Base-by-base conservation (phyloP, 257 asterid genomes). In the Nicotiana otophora region DNA sequence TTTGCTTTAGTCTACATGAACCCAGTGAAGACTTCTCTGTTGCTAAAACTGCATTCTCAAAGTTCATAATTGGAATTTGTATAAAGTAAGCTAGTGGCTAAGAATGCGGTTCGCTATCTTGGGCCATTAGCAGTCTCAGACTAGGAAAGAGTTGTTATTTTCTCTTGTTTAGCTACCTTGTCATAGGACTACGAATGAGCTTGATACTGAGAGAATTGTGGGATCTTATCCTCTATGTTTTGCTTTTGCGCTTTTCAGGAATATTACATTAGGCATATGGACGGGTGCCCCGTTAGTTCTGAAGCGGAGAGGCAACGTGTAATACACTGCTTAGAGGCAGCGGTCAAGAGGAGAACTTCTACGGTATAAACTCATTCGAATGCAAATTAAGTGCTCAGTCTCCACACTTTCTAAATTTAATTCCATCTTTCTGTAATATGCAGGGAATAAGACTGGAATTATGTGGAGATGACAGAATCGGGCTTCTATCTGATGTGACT, bases 381-480 rank as follows among this genome's bases (percentile, higher is more conserved):
- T 72, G 61, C 61, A 72, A 72, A 39, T 46, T 20, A 46, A 72
- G 58, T 72, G n/a, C 20, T 46, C 36, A 46, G 48, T 6, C 79
- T 46, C 31, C 15, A 0, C 7, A 20, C 23, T 46, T 23, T 23
- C 9, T 72, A 14, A 46, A 46, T 19, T 46, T 46, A 20, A 10
- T 46, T 6, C 61, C 48, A 12, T 12, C 79, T 72, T 72, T 14
- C 23, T 9, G 19, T 72, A 23, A 46, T 54, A 57, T 82, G 54
- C 83, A 91, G 94, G 94, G 94, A 55, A 81, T 89, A 78, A 84
- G 90, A 51, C 88, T 91, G 61, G 94, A 91, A 78, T 19, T 91
- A 8, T 88, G 91, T 26, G 72, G 86, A 5, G 89, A 86, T n/a
- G 90, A 91, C 83, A 86, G 92, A 79, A 83, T 78, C 1, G 94